These are phyloP conservation scores for Pisolithus orientalis DNA, from an alignment of 768 basidiomycete genomes.

Conservation along the genomic window DNA sequence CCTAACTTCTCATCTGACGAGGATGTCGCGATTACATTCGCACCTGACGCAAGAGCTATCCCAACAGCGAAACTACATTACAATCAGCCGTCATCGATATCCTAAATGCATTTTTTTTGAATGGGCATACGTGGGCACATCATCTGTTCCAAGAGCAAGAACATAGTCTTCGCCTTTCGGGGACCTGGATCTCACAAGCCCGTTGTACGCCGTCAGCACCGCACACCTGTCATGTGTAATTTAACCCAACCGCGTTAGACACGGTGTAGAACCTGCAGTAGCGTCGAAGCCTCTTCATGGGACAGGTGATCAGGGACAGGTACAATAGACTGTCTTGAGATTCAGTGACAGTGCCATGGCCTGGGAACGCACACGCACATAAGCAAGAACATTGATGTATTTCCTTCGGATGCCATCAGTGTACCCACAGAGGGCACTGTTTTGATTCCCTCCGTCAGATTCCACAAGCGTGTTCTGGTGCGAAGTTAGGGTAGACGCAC, in stretches of 20 bases:
- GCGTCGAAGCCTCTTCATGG: slow-evolving; percentile 44
- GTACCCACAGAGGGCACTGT: slow-evolving; percentile 39
- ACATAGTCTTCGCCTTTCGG: slow-evolving; percentile 56
- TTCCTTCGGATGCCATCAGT: slow-evolving; percentile 36
- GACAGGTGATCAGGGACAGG: slow-evolving; percentile 49
- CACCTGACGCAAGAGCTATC: slow-evolving; percentile 57
- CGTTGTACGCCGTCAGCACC: slow-evolving; percentile 60
- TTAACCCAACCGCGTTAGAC: background rate
- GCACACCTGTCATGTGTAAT: slow-evolving; percentile 36
- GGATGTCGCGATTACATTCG: slow-evolving; percentile 60
- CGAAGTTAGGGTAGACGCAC: slow-evolving; percentile 28
- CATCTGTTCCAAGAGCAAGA: slow-evolving; percentile 50
- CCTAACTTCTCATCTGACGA: slow-evolving; percentile 60
- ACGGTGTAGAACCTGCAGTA: slow-evolving; percentile 38
- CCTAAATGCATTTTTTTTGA: background rate
- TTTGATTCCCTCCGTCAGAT: background rate
- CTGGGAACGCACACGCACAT: slow-evolving; percentile 33
- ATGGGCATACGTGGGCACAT: slow-evolving; percentile 44
- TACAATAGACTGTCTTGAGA: slow-evolving; percentile 37
- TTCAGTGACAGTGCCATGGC: background rate
- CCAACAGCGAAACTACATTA: slow-evolving; percentile 46
- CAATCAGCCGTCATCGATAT: slow-evolving; percentile 7
- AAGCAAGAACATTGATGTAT: slow-evolving; percentile 34
- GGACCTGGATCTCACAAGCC: slow-evolving; percentile 41
- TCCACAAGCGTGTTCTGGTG: too few species aligned